A percentile compares a stretch with the other conserved stretches of the same genome.
These are phyloP conservation scores for Didymella pomorum DNA, from an alignment of 2,329 filamentous ascomycete species.

Conservation along the genomic window DNA sequence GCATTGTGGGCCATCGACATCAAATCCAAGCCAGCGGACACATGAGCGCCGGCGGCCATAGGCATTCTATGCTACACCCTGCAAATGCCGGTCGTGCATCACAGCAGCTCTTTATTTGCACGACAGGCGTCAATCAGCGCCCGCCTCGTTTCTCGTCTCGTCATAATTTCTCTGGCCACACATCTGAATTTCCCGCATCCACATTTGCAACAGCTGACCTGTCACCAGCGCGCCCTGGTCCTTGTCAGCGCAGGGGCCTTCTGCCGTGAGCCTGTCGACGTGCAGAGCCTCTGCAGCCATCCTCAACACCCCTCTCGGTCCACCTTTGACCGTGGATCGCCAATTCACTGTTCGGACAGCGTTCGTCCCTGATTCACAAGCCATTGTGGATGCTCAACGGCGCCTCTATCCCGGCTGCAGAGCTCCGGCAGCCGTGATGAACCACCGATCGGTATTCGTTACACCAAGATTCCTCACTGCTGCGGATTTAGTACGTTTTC, in stretches of 20 bases:
- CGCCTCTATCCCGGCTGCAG: constrained; percentile 27
- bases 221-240: constrained; percentile 28
- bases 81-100: constrained; percentile 29
- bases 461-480: constrained; percentile 35
- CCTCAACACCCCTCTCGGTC: constrained; percentile 15
- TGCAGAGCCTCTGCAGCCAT: constrained; percentile 22
- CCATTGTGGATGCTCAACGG: constrained; percentile 27
- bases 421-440: constrained; percentile 31
- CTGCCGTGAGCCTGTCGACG: constrained; percentile 10
- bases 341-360: constrained; percentile 12
- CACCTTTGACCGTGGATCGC: constrained; percentile 12
- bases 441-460: constrained; percentile 38
- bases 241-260: constrained; percentile 23
- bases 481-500: constrained; percentile 35
- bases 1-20: constrained; percentile 15
- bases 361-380: constrained; percentile 25
- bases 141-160: constrained; percentile 30
- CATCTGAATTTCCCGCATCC: constrained; percentile 30
- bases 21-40: constrained; percentile 30
- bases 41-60: constrained; percentile 25
- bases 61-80: constrained; percentile 30
- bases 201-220: constrained; percentile 35
- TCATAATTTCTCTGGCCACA: constrained; percentile 30
- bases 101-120: constrained; percentile 39
- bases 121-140: constrained; percentile 38